phyloP scores from a whole-genome alignment of 176 grass and related monocot species.

The Aegilops speltoides region DNA sequence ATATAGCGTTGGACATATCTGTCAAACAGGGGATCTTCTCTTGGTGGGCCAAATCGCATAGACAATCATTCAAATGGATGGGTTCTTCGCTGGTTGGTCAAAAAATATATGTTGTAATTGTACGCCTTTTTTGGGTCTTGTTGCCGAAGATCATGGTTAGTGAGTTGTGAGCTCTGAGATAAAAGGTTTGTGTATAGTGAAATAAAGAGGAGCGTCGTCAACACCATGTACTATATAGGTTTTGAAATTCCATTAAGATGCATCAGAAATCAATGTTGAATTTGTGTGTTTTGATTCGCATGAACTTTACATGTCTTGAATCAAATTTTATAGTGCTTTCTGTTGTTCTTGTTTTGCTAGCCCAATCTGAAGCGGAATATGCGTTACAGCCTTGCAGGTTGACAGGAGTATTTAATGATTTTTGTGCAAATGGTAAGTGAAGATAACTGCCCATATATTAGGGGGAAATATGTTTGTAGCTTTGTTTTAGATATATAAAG shows the following conservation, averaged over 20 bases:
- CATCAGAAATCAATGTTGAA: background rate
- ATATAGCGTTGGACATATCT: background rate
- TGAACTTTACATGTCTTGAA: background rate
- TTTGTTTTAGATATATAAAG: no score
- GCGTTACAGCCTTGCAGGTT: background rate
- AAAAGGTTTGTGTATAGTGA: conserved; percentile 29
- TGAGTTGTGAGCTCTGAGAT: background rate
- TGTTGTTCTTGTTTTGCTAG: background rate
- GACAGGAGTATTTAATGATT: no score
- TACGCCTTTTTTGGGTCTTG: background rate
- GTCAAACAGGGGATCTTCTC: conserved; percentile 6
- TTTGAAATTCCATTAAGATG: background rate
- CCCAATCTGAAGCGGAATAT: background rate
- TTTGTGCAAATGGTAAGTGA: no score
- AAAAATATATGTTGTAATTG: conserved; percentile 36
- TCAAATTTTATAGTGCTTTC: background rate
- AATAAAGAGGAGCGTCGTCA: conserved; percentile 32
- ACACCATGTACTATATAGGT: background rate
- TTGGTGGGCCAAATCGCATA: background rate
- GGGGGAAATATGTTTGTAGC: no score
- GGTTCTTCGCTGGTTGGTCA: conserved; percentile 5
- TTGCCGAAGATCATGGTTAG: conserved; percentile 18
- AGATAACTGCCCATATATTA: no score
- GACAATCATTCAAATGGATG: conserved; percentile 21
- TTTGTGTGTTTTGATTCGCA: background rate